Base-by-base conservation (phyloP, 1,284 basidiomycete species). In the Ceratobasidium sp. region DNA sequence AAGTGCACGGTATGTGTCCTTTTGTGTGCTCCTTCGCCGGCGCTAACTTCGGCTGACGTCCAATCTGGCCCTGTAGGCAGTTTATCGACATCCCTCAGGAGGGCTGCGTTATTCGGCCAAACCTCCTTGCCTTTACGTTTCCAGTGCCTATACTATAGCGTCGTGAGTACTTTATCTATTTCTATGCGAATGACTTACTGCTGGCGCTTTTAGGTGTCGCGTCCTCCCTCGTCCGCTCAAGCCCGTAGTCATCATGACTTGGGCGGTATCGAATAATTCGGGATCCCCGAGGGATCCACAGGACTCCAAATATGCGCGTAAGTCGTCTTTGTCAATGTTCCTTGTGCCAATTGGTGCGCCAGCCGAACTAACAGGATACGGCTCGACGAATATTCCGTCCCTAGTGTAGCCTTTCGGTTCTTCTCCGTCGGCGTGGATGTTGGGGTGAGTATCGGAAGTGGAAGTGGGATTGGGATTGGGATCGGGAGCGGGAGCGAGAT, bases 191-290 rank as follows among this genome's bases (percentile, higher is more conserved):
- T 3, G 3, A n/a, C 33, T 40, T 20, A 55, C 15, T 20, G 15
- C 26, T 28, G 44, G 44, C 44, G 7, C 44, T 13, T 46, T 75
- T 40, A 75, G 61, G 26, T 66, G 61, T 39, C 60, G 46, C 7
- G 60, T 66, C 15, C 49, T 51, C 20, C 26, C 61, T 39, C 61
- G 42, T 1, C 49, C 49, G 20, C 58, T 53, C 20, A 75, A 55
- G 7, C 72, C 72, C 5, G 72, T 75, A 2, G 72, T 75, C 72
- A 75, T 75, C 49, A 75, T 13, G 6, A 75, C 3, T 46, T 75
- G 46, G 44, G 72, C 72, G 4, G 49, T 55, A n/a, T 39, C 60
- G 26, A 75, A 75, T 40, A 42, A 13, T 18, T 75, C 72, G 20
- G 20, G 49, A 42, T 75, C 46, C 23, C 60, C 72, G 3, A 75